Evolutionary conservation across 306 rosid genomes (phyloP).

Genomic region (Fragaria vesca): DNA sequence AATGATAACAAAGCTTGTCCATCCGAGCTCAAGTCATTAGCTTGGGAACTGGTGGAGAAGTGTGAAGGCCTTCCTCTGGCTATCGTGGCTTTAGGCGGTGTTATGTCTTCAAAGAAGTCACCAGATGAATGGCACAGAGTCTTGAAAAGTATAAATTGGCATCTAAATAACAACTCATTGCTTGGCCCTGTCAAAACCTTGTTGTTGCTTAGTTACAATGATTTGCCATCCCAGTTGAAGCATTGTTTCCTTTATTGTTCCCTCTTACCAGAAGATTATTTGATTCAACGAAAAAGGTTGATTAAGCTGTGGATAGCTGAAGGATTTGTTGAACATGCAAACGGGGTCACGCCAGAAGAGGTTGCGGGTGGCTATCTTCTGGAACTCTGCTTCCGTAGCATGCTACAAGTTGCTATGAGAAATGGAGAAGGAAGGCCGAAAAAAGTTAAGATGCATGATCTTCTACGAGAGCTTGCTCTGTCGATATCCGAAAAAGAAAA

Average conservation of each 20-base stretch:
- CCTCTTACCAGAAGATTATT: slow-evolving; percentile 28
- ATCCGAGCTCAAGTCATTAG: neutral
- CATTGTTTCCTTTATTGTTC: slow-evolving; percentile 17
- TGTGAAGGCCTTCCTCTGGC: neutral
- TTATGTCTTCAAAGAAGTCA: too few species aligned
- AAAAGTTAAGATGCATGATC: too few species aligned
- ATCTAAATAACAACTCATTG: neutral
- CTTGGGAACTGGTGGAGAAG: neutral
- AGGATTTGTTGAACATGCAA: neutral
- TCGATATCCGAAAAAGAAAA: too few species aligned
- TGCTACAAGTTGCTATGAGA: too few species aligned
- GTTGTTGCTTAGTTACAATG: slow-evolving; percentile 23
- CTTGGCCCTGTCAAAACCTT: neutral
- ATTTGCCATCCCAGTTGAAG: slow-evolving; percentile 26
- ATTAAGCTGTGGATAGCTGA: slow-evolving; percentile 20
- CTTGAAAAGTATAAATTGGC: neutral
- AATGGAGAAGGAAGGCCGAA: too few species aligned
- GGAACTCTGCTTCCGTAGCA: too few species aligned
- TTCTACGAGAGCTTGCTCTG: too few species aligned
- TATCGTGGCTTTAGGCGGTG: neutral
- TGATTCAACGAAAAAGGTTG: neutral
- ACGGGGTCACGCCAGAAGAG: too few species aligned
- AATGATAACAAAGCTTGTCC: neutral
- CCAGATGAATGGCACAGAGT: neutral
- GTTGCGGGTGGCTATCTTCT: too few species aligned